Conservation (phyloP, 176 grass and related monocot species). For the Bromus sterilis region DNA sequence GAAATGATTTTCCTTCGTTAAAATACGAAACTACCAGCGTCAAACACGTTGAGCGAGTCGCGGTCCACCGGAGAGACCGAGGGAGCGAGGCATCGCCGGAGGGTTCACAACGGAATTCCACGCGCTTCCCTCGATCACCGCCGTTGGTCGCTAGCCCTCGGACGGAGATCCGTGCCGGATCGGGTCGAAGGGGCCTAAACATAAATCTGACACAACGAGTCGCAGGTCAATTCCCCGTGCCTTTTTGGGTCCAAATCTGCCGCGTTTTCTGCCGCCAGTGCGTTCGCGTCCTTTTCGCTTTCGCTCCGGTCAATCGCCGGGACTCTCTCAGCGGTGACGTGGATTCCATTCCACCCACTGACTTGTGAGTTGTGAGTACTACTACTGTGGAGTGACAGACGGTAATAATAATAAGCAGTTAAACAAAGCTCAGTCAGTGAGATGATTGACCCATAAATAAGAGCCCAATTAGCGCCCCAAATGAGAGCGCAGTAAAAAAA, state of each 20-base stretch:
- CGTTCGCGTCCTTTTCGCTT: not conserved
- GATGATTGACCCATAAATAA: slow-evolving; percentile 57
- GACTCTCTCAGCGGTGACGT: not conserved
- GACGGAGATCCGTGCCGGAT: not conserved
- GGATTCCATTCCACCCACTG: not conserved
- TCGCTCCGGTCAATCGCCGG: not conserved
- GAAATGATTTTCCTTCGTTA: not conserved
- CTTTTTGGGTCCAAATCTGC: not conserved
- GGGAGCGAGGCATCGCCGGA: not conserved
- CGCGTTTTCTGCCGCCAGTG: not conserved
- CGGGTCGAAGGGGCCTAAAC: not conserved
- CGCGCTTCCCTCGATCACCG: not conserved
- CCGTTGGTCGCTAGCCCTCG: not conserved
- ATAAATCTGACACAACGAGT: not conserved
- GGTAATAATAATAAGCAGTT: slow-evolving; percentile 1
- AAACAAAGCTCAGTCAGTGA: slow-evolving; percentile 11
- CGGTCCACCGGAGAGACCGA: not conserved
- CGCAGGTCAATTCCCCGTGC: not conserved
- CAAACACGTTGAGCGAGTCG: not conserved
- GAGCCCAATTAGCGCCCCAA: slow-evolving; percentile 22
- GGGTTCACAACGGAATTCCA: not conserved
- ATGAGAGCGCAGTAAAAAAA: not conserved
- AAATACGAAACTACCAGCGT: not conserved
- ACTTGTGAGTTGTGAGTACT: too few relatives aligned
- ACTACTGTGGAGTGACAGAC: not conserved